Evolutionary conservation across 2,329 filamentous ascomycete species (phyloP).

Genomic region (Dendrostoma leiphaemia): DNA sequence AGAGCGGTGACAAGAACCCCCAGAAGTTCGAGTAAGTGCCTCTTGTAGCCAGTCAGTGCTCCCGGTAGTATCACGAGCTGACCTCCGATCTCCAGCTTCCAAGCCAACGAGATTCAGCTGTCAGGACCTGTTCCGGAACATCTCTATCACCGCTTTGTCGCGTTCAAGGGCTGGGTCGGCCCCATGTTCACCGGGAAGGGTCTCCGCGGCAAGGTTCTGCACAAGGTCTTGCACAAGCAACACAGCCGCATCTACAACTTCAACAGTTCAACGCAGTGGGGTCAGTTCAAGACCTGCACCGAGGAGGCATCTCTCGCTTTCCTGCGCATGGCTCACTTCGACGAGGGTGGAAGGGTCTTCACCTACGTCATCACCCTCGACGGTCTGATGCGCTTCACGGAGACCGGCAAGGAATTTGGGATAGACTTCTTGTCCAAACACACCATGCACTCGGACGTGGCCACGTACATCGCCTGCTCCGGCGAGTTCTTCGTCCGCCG

Average conservation of each 20-base stretch:
- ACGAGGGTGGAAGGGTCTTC: conserved; percentile 81
- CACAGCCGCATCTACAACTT: conserved; percentile 89
- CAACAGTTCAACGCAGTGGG: conserved; percentile 71
- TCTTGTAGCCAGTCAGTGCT: neutral
- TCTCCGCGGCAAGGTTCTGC: conserved; percentile 74
- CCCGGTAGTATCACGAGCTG: neutral
- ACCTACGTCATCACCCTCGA: conserved; percentile 92
- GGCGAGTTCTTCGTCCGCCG: conserved; percentile 90
- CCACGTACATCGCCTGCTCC: conserved; percentile 85
- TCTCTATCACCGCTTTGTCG: conserved; percentile 89
- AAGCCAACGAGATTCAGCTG: conserved; percentile 88
- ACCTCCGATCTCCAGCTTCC: conserved; percentile 61
- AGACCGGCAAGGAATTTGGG: conserved; percentile 93
- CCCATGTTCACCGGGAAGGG: conserved; percentile 82
- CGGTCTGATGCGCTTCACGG: conserved; percentile 83
- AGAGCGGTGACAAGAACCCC: conserved; percentile 52
- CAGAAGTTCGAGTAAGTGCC: conserved; percentile 72
- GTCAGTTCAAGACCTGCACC: conserved; percentile 64
- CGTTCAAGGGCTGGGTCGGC: conserved; percentile 87
- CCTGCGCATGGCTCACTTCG: conserved; percentile 81
- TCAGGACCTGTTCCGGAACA: conserved; percentile 75
- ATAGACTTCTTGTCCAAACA: conserved; percentile 93
- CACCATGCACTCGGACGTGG: conserved; percentile 94
- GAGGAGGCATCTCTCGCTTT: conserved; percentile 75
- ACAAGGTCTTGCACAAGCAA: conserved; percentile 86